A percentile compares a stretch with the other conserved stretches of the same genome.
phyloP scores from a whole-genome alignment of 805 yeast genomes.

The Sugiyamaella chiloensis region DNA sequence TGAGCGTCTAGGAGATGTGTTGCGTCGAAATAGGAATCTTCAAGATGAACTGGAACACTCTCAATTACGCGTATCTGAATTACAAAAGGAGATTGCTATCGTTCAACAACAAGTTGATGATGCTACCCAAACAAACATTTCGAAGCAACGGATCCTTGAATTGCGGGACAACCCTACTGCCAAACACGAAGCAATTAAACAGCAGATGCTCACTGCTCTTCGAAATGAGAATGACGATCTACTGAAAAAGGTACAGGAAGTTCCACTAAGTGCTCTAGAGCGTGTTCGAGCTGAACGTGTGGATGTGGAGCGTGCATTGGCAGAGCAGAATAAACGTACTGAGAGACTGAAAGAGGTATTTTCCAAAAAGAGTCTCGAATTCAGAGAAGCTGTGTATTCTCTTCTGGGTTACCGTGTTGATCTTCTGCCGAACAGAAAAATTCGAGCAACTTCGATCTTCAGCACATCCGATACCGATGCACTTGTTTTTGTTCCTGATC shows the following conservation, averaged over 20 bases:
- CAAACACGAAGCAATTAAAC: slow-evolving; percentile 59
- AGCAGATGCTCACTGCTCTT: slow-evolving; percentile 48
- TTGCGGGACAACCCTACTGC: slow-evolving; percentile 63
- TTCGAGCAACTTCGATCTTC: slow-evolving; percentile 52
- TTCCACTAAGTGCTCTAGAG: slow-evolving; percentile 65
- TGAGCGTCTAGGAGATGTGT: slow-evolving; percentile 16
- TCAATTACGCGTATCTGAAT: slow-evolving; percentile 10
- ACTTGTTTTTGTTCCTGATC: slow-evolving; percentile 50
- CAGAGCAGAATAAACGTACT: slow-evolving; percentile 24
- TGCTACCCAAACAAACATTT: slow-evolving; percentile 16
- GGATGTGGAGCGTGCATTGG: slow-evolving; percentile 30
- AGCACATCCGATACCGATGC: slow-evolving; percentile 41
- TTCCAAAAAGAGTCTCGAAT: slow-evolving; percentile 64
- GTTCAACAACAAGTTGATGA: slow-evolving; percentile 16
- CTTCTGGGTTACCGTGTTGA: slow-evolving; percentile 73
- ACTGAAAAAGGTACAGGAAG: slow-evolving; percentile 27
- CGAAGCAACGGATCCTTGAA: slow-evolving; percentile 49
- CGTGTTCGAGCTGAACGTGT: slow-evolving; percentile 54
- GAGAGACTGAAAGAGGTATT: slow-evolving; percentile 49
- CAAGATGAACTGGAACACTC: slow-evolving; percentile 23
- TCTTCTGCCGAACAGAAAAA: slow-evolving; percentile 54
- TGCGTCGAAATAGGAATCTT: slow-evolving; percentile 16
- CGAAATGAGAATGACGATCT: slow-evolving; percentile 58
- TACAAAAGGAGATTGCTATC: slow-evolving; percentile 28
- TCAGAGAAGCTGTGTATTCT: slow-evolving; percentile 61